Percentiles rank a stretch among this genome's conserved stretches.
Conservation (phyloP, 1,284 basidiomycete species). For the Sporisorium scitamineum region DNA sequence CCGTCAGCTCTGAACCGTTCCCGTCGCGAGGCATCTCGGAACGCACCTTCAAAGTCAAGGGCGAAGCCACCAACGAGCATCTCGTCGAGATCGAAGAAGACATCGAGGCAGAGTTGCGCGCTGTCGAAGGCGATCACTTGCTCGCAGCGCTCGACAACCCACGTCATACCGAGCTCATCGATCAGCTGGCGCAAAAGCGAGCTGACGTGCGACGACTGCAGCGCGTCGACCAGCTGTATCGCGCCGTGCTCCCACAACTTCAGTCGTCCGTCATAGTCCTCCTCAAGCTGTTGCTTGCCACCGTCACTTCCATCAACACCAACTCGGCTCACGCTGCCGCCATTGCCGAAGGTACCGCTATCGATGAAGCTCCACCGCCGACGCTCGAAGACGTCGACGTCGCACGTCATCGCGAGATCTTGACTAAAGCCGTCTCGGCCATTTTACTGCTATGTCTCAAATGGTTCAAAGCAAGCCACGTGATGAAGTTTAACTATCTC, state of each 20-base stretch:
- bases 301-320: constrained; percentile 64
- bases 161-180: constrained; percentile 43
- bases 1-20: constrained; percentile 52
- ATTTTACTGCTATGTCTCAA: constrained; percentile 90
- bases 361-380: constrained; percentile 75
- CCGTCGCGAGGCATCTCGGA: constrained; percentile 27
- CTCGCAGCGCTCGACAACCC: constrained; percentile 62
- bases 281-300: constrained; percentile 66
- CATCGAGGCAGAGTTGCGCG: constrained; percentile 50
- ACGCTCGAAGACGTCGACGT: constrained; percentile 96
- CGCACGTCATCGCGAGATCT: constrained; percentile 94
- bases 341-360: constrained; percentile 59
- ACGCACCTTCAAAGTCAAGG: constrained; percentile 51
- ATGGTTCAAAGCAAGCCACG: constrained; percentile 93
- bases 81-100: constrained; percentile 59
- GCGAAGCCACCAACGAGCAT: constrained; percentile 61
- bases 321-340: constrained; percentile 64
- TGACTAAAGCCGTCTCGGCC: constrained; percentile 94
- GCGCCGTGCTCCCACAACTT: constrained; percentile 58
- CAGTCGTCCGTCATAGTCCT: constrained; percentile 67
- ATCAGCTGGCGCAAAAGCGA: constrained; percentile 54
- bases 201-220: constrained; percentile 61
- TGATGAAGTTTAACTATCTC: constrained; percentile 98
- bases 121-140: constrained; percentile 58
- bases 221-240: constrained; percentile 64